These are phyloP conservation scores for Trichaptum fuscoviolaceum DNA, from an alignment of 768 basidiomycete species.

Conservation along the genomic window DNA sequence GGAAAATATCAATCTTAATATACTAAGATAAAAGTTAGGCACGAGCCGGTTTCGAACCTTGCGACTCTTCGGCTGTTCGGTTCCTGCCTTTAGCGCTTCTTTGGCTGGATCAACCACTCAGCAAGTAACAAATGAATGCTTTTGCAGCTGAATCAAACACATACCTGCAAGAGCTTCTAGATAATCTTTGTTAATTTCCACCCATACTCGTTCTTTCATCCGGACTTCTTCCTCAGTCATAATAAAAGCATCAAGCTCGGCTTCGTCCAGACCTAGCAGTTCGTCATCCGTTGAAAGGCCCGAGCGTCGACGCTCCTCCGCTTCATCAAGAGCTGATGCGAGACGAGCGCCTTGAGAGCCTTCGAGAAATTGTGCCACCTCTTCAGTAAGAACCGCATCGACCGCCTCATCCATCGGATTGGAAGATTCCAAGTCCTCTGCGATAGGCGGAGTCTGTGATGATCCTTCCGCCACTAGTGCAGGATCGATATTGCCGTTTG, in stretches of 20 bases:
- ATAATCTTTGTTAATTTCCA: slow-evolving; percentile 89
- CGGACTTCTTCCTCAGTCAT: slow-evolving; percentile 75
- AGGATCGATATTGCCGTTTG: slow-evolving; percentile 50
- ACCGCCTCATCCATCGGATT: slow-evolving; percentile 52
- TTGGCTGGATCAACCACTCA: slow-evolving; percentile 57
- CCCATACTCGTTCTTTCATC: slow-evolving; percentile 90
- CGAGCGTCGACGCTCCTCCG: slow-evolving; percentile 55
- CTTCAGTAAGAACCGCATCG: slow-evolving; percentile 58
- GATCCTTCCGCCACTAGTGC: slow-evolving; percentile 29
- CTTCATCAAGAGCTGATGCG: slow-evolving; percentile 59
- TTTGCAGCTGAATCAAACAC: slow-evolving; percentile 18
- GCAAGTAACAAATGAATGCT: slow-evolving; percentile 26
- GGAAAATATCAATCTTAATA: slow-evolving; percentile 10
- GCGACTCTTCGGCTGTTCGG: slow-evolving; percentile 49
- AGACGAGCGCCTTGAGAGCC: slow-evolving; percentile 58
- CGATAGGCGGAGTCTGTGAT: background rate
- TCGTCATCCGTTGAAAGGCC: slow-evolving; percentile 45
- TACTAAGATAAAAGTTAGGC: slow-evolving; percentile 27
- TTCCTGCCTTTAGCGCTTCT: slow-evolving; percentile 39
- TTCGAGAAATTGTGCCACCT: slow-evolving; percentile 62
- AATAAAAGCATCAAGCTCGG: slow-evolving; percentile 78
- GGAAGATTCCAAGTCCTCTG: background rate
- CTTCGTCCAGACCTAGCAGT: slow-evolving; percentile 79
- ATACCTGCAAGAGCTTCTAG: slow-evolving; percentile 80
- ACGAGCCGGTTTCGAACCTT: slow-evolving; percentile 63